Evolutionary conservation across 2,329 filamentous ascomycete species (phyloP).

Genomic region (Lecanicillium sp.): DNA sequence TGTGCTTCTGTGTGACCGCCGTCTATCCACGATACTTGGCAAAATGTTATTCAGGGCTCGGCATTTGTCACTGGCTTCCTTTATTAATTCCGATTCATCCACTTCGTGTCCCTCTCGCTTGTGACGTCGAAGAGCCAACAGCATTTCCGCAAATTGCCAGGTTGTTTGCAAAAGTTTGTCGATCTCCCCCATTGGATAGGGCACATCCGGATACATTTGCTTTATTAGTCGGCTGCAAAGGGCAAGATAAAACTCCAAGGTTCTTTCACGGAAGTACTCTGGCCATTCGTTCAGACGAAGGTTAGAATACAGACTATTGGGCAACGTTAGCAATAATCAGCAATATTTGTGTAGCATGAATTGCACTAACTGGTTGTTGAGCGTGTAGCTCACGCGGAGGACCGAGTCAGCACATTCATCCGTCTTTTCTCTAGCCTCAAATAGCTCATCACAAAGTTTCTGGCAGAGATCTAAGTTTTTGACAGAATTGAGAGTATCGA

Average conservation of each 20-base stretch:
- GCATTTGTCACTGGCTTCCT: constrained; percentile 83
- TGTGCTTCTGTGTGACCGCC: constrained; percentile 77
- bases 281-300: constrained; percentile 73
- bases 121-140: constrained; percentile 83
- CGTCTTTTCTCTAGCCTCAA: constrained; percentile 71
- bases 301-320: constrained; percentile 70
- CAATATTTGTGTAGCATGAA: not conserved
- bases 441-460: constrained; percentile 85
- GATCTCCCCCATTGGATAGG: constrained; percentile 60
- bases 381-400: constrained; percentile 83
- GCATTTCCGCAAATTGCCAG: constrained; percentile 86
- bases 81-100: too few relatives aligned
- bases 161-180: constrained; percentile 78
- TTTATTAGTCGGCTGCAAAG: constrained; percentile 96
- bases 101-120: constrained; percentile 63
- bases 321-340: not conserved
- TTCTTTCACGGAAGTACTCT: constrained; percentile 80
- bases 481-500: constrained; percentile 56
- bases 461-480: constrained; percentile 79
- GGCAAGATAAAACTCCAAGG: constrained; percentile 89
- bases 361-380: constrained; percentile 71
- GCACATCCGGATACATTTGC: constrained; percentile 55
- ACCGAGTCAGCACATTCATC: constrained; percentile 80
- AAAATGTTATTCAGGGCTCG: constrained; percentile 95
- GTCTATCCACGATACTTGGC: constrained; percentile 82